These are phyloP conservation scores for Mortierella alpina DNA, from an alignment of 192 early-diverging fungal genomes.

Conservation along the genomic window DNA sequence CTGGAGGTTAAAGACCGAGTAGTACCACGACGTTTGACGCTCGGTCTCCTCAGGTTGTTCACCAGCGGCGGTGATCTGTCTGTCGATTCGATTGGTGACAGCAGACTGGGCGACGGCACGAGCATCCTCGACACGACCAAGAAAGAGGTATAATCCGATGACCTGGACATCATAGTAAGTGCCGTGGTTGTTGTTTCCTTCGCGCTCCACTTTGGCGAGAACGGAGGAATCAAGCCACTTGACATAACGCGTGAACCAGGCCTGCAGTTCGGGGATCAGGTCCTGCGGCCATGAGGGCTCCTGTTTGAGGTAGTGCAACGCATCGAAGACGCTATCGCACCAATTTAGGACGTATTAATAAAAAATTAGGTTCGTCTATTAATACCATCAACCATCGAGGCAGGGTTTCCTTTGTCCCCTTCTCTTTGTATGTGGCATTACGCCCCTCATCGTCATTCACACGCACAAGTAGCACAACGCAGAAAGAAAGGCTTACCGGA, in stretches of 20 bases:
- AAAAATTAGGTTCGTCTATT: too few species aligned
- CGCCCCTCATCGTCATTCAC: not conserved
- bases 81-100: constrained; percentile 54
- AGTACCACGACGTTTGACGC: constrained; percentile 61
- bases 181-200: constrained; percentile 64
- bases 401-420: too few species aligned
- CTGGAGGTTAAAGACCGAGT: constrained; percentile 61
- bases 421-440: not conserved
- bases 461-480: not conserved
- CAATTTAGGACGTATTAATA: not conserved
- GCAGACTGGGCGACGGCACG: constrained; percentile 20
- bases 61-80: constrained; percentile 53
- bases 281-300: constrained; percentile 40
- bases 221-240: constrained; percentile 48
- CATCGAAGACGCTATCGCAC: constrained; percentile 48
- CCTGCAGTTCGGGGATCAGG: constrained; percentile 42
- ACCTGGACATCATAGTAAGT: constrained; percentile 68
- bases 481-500: constrained; percentile 31
- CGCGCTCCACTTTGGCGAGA: constrained; percentile 43
- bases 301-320: constrained; percentile 50
- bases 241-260: constrained; percentile 54
- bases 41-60: constrained; percentile 56
- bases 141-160: constrained; percentile 56
- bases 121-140: constrained; percentile 51
- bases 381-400: too few species aligned